phyloP scores from a whole-genome alignment of 768 basidiomycete species.

The Clitopilus passeckerianus region DNA sequence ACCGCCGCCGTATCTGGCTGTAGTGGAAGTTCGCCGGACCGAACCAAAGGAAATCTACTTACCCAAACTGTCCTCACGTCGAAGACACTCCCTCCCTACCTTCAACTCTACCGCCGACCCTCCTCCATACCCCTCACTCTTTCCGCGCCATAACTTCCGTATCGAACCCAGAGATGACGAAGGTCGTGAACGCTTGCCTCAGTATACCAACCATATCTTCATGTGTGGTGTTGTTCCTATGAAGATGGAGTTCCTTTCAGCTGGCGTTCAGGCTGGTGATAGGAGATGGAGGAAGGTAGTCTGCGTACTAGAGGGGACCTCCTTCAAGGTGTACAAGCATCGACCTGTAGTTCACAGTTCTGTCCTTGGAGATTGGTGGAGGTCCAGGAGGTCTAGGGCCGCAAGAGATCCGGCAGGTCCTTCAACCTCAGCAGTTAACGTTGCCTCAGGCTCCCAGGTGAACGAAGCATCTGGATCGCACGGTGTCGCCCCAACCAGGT shows the following conservation, averaged over 20 bases:
- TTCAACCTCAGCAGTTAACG: background rate
- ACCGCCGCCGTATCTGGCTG: conserved; percentile 28
- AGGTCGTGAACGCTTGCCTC: conserved; percentile 74
- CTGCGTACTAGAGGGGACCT: conserved; percentile 91
- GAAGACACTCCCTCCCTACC: conserved; percentile 67
- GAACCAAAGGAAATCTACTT: background rate
- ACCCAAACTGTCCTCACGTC: conserved; percentile 18
- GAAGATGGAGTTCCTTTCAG: conserved; percentile 88
- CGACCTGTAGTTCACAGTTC: conserved; percentile 21
- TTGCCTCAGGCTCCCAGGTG: background rate
- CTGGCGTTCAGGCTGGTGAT: conserved; percentile 85
- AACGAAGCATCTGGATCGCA: background rate
- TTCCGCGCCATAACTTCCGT: conserved; percentile 13
- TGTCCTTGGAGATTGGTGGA: conserved; percentile 72
- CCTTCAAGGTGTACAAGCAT: conserved; percentile 69
- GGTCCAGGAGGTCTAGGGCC: conserved; percentile 25
- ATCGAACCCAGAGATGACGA: conserved; percentile 71
- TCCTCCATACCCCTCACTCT: conserved; percentile 61
- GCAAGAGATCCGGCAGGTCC: background rate
- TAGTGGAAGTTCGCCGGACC: conserved; percentile 28
- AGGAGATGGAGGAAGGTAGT: conserved; percentile 88
- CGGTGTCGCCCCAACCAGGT: conserved; percentile 17
- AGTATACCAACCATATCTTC: conserved; percentile 78
- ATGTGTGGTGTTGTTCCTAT: conserved; percentile 78
- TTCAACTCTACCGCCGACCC: conserved; percentile 54